phyloP scores from a whole-genome alignment of 1,284 basidiomycete species.

The Cystobasidium pallidum region DNA sequence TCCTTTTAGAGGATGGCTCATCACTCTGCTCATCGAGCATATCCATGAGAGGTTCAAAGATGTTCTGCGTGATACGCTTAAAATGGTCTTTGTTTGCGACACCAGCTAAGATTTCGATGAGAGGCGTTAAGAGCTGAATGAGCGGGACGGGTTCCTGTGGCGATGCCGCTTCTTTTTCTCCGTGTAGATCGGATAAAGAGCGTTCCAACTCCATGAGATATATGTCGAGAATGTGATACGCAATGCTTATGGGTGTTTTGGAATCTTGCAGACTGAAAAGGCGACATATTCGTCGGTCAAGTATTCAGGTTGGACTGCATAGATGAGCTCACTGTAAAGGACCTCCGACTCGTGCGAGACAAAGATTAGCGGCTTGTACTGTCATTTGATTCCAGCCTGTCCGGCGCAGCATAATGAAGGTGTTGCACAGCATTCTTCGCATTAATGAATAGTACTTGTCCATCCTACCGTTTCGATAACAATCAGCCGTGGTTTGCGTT shows the following conservation, averaged over 20 bases:
- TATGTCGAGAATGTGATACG: slow-evolving; percentile 85
- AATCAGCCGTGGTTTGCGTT: background rate
- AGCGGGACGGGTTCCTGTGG: slow-evolving; percentile 61
- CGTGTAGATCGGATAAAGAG: slow-evolving; percentile 58
- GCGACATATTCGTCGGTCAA: too few relatives aligned
- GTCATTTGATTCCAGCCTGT: slow-evolving; percentile 67
- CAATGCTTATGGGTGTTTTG: slow-evolving; percentile 75
- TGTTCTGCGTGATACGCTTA: slow-evolving; percentile 67
- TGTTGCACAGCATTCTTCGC: slow-evolving; percentile 80
- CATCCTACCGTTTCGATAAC: slow-evolving; percentile 60
- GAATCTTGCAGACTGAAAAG: slow-evolving; percentile 60
- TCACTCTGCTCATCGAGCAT: slow-evolving; percentile 57
- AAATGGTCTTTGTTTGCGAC: slow-evolving; percentile 68
- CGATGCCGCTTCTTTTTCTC: slow-evolving; percentile 17
- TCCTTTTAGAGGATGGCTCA: slow-evolving; percentile 55
- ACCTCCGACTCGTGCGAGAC: slow-evolving; percentile 68
- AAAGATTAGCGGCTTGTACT: slow-evolving; percentile 68
- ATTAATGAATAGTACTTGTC: slow-evolving; percentile 98
- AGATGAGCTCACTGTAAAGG: slow-evolving; percentile 71
- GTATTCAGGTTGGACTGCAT: too few relatives aligned
- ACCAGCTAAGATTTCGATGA: slow-evolving; percentile 69
- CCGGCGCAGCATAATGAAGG: slow-evolving; percentile 76
- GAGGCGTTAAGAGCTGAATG: slow-evolving; percentile 66
- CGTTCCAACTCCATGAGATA: slow-evolving; percentile 90
- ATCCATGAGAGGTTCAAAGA: slow-evolving; percentile 69